Conservation (phyloP, 768 basidiomycete genomes). For the Royoungia palumana region DNA sequence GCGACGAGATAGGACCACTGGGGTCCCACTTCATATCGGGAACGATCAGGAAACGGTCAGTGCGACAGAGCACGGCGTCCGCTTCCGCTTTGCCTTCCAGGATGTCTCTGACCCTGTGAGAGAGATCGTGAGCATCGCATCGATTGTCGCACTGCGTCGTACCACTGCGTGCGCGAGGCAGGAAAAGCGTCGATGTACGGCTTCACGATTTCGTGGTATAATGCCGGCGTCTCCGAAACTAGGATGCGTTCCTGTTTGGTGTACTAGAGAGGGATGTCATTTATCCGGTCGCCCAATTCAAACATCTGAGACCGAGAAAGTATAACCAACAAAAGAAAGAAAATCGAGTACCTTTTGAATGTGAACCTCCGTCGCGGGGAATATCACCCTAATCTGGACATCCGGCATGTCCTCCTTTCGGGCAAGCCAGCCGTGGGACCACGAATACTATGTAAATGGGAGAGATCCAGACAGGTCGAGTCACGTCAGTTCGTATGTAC, state of each 20-base stretch:
- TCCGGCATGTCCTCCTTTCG: slow-evolving; percentile 47
- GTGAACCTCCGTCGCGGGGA: slow-evolving; percentile 87
- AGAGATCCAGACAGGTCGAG: too few relatives aligned
- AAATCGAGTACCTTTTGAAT: slow-evolving; percentile 54
- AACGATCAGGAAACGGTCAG: slow-evolving; percentile 67
- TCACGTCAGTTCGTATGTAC: too few relatives aligned
- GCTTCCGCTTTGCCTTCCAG: slow-evolving; percentile 73
- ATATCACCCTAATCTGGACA: slow-evolving; percentile 80
- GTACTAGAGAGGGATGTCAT: slow-evolving; percentile 47
- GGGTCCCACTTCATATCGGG: slow-evolving; percentile 99
- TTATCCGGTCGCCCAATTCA: too few relatives aligned
- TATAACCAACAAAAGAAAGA: neutral
- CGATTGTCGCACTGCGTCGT: neutral
- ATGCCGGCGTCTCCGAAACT: slow-evolving; percentile 77
- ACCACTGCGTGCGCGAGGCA: slow-evolving; percentile 79
- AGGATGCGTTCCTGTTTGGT: slow-evolving; percentile 67
- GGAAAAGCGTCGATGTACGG: slow-evolving; percentile 82
- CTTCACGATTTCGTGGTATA: slow-evolving; percentile 66
- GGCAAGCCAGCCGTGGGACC: slow-evolving; percentile 72
- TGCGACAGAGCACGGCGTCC: slow-evolving; percentile 65
- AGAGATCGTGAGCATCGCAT: neutral
- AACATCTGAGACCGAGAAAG: neutral
- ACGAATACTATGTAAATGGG: slow-evolving; percentile 59
- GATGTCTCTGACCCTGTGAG: slow-evolving; percentile 67
- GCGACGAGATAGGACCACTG: slow-evolving; percentile 52